A percentile compares a stretch with the other conserved stretches of the same genome.
Conservation (phyloP, 2,329 filamentous ascomycete genomes). For the Diplodia seriata region DNA sequence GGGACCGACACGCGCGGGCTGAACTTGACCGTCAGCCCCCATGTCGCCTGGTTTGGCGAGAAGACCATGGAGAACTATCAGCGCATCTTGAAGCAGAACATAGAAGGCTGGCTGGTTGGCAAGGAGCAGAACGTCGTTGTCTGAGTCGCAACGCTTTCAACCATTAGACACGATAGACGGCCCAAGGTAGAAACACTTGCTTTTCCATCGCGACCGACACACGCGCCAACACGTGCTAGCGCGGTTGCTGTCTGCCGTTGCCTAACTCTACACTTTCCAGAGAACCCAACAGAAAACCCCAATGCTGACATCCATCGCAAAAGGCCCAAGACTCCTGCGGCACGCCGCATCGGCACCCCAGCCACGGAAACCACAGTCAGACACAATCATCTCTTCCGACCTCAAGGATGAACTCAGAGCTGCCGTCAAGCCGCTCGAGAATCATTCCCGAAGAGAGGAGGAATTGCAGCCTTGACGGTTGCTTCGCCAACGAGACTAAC, state of each 20-base stretch:
- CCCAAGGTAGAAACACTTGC: too few relatives aligned
- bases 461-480: constrained; percentile 34
- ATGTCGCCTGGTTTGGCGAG: constrained; percentile 61
- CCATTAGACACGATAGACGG: too few relatives aligned
- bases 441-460: constrained; percentile 34
- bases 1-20: constrained; percentile 53
- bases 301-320: background rate
- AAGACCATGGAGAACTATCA: constrained; percentile 57
- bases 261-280: background rate
- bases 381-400: constrained; percentile 50
- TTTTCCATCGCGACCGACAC: too few relatives aligned
- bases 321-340: background rate
- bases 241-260: background rate
- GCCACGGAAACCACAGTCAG: constrained; percentile 51
- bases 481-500: constrained; percentile 29
- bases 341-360: background rate
- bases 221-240: background rate
- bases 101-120: constrained; percentile 55
- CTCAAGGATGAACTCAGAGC: constrained; percentile 53
- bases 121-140: constrained; percentile 49
- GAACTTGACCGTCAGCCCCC: constrained; percentile 60
- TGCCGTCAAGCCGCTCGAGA: constrained; percentile 41
- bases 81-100: constrained; percentile 53
- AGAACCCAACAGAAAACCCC: background rate
- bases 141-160: background rate